Evolutionary conservation across 257 asterid species (phyloP).

Genomic region (Fraxinus americana): DNA sequence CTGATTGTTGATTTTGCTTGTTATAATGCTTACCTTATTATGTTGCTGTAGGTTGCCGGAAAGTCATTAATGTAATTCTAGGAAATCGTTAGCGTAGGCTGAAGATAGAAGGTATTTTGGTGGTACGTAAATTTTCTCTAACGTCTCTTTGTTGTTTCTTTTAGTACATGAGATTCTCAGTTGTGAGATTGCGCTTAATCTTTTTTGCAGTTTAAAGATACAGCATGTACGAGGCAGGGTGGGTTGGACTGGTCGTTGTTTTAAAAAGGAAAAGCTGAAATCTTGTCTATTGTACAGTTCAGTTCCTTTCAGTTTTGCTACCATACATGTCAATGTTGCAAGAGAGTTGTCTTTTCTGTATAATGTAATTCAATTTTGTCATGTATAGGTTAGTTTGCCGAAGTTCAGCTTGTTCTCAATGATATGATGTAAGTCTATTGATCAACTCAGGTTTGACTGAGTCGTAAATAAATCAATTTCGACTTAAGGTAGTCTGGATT

Average conservation of each 20-base stretch:
- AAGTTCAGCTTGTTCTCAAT: not conserved
- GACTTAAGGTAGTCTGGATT: not conserved
- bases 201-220: not conserved
- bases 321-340: constrained; percentile 22
- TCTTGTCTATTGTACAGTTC: not conserved
- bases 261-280: not conserved
- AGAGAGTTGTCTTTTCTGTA: constrained; percentile 7
- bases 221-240: not conserved
- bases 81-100: not conserved
- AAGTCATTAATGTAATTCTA: constrained; percentile 61
- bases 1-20: not conserved
- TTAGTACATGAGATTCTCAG: not conserved
- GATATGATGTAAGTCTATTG: not conserved
- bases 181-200: not conserved
- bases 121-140: not conserved
- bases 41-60: constrained; percentile 75
- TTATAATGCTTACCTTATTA: constrained; percentile 1
- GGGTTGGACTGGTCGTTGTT: not conserved
- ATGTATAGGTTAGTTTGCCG: constrained; percentile 1
- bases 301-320: not conserved
- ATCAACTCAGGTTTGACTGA: constrained; percentile 13
- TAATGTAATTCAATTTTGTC: not conserved
- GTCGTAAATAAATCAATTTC: constrained; percentile 1
- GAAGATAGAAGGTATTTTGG: not conserved
- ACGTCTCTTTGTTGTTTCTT: constrained; percentile 19